phyloP scores from a whole-genome alignment of 192 early-diverging fungal genomes.

The Lobosporangium transversale region DNA sequence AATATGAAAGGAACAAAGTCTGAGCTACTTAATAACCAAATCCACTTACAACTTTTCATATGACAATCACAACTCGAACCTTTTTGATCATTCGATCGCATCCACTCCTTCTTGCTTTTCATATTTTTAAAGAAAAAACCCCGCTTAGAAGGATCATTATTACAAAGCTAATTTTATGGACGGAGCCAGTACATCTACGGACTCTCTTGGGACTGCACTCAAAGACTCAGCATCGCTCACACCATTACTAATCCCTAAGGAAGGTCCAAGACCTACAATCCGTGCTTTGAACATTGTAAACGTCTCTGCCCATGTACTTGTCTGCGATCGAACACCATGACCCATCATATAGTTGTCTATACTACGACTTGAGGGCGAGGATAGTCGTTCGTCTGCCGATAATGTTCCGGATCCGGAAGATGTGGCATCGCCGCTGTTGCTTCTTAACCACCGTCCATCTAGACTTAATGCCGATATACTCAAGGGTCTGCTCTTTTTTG shows the following conservation, averaged over 20 bases:
- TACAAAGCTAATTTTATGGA: too few relatives aligned
- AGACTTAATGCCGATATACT: conserved; percentile 25
- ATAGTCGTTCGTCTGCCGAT: neutral
- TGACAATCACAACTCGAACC: too few relatives aligned
- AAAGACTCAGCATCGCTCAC: neutral
- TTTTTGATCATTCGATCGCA: too few relatives aligned
- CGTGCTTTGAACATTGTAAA: conserved; percentile 29
- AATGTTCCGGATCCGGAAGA: neutral
- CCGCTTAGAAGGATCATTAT: too few relatives aligned
- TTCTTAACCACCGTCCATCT: conserved; percentile 20
- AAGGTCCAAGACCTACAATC: conserved; percentile 14
- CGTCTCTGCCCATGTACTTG: conserved; percentile 39
- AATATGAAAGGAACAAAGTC: too few relatives aligned
- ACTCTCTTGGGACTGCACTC: neutral
- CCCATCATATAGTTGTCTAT: conserved; percentile 23
- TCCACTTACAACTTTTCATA: too few relatives aligned
- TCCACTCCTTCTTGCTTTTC: too few relatives aligned
- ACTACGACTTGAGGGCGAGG: conserved; percentile 24
- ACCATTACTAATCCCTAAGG: neutral
- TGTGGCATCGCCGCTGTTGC: neutral
- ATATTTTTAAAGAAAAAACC: too few relatives aligned
- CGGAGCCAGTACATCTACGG: conserved; percentile 11
- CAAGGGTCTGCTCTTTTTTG: conserved; percentile 12
- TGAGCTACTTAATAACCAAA: too few relatives aligned
- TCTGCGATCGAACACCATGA: conserved; percentile 23